phyloP scores from a whole-genome alignment of 179 eudicot genomes.

The Monotropa hypopitys region DNA sequence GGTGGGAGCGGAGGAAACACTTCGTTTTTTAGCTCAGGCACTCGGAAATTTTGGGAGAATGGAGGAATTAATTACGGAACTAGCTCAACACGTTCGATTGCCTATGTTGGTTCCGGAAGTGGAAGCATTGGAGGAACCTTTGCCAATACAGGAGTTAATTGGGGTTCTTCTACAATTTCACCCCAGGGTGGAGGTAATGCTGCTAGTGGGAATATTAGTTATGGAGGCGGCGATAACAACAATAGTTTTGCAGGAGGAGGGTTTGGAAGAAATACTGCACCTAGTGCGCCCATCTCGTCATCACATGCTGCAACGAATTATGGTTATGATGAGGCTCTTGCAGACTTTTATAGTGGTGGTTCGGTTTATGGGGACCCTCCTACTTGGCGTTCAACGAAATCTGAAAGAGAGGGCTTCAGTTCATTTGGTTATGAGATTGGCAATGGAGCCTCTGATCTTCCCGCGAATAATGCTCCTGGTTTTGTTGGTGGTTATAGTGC shows the following conservation, averaged over 20 bases:
- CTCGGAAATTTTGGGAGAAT: constrained; percentile 64
- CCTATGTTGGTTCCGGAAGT: constrained; percentile 40
- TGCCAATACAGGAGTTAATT: constrained; percentile 38
- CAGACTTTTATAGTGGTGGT: constrained; percentile 49
- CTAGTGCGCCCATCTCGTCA: constrained; percentile 33
- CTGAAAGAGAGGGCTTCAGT: constrained; percentile 49
- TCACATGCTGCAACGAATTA: constrained; percentile 40
- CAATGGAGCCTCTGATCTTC: constrained; percentile 37
- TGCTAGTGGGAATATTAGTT: constrained; percentile 37
- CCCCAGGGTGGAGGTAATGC: constrained; percentile 39
- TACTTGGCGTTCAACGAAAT: constrained; percentile 56
- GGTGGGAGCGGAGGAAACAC: constrained; percentile 46
- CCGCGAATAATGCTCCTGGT: constrained; percentile 44
- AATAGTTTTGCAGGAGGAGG: constrained; percentile 39
- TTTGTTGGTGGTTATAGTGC: constrained; percentile 56
- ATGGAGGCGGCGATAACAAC: constrained; percentile 35
- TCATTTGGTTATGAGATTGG: constrained; percentile 66
- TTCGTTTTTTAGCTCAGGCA: constrained; percentile 52
- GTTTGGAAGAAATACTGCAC: constrained; percentile 42
- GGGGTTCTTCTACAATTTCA: constrained; percentile 47
- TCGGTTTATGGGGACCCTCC: constrained; percentile 43
- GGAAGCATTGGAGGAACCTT: constrained; percentile 33
- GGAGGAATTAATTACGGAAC: constrained; percentile 41
- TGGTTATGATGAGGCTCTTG: constrained; percentile 46
- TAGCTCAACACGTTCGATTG: constrained; percentile 38